Evolutionary conservation across 495 filamentous ascomycete species (phyloP).

Genomic region (Penicillium cosmopolitanum): DNA sequence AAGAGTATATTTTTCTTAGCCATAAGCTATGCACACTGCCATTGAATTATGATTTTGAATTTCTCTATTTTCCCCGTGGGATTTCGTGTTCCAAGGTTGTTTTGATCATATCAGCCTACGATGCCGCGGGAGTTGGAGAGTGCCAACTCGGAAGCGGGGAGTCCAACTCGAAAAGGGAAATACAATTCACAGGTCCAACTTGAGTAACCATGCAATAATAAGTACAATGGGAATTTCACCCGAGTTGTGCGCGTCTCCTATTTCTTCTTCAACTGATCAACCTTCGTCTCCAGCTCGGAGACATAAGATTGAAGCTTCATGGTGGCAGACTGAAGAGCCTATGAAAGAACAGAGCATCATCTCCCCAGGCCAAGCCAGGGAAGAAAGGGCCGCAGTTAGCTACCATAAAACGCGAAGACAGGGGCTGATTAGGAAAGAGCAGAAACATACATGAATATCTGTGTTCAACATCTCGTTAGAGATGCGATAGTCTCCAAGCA

Average conservation of each 20-base stretch:
- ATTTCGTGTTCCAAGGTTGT: no score
- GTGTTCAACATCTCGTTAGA: constrained; percentile 93
- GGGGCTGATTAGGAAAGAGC: constrained; percentile 1
- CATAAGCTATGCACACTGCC: no score
- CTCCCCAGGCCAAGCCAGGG: constrained; percentile 11
- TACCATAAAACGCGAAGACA: neutral
- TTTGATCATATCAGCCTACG: no score
- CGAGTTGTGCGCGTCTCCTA: constrained; percentile 19
- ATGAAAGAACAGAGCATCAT: constrained; percentile 12
- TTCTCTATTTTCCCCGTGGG: no score
- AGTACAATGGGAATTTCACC: constrained; percentile 17
- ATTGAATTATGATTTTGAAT: no score
- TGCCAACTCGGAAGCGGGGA: constrained; percentile 32
- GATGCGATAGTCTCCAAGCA: constrained; percentile 88
- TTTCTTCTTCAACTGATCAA: constrained; percentile 70
- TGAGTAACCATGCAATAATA: constrained; percentile 4
- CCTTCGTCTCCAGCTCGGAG: constrained; percentile 76
- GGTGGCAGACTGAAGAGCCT: constrained; percentile 89
- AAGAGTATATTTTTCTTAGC: no score
- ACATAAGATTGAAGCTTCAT: constrained; percentile 85
- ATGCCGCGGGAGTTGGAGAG: no score
- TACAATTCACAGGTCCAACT: neutral
- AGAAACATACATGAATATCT: constrained; percentile 84
- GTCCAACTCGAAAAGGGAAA: neutral
- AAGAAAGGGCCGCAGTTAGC: constrained; percentile 12